phyloP scores from a whole-genome alignment of 2,329 filamentous ascomycete species.

The Hirsutella thompsonii region DNA sequence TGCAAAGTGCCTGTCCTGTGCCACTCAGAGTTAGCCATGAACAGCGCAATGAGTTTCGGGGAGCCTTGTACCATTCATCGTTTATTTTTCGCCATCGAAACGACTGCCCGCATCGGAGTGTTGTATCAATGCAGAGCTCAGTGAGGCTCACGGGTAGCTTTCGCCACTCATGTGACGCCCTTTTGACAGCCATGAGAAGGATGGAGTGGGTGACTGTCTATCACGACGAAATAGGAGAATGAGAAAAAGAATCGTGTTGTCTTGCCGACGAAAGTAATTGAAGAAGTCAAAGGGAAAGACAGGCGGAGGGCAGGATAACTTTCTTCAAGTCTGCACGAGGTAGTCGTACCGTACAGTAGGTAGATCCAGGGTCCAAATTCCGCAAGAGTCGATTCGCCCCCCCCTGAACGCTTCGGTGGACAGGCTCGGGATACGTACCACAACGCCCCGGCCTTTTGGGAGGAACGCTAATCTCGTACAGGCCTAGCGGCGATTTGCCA shows the following conservation, averaged over 20 bases:
- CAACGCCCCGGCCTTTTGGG: too few relatives aligned
- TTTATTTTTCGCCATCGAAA: slow-evolving; percentile 87
- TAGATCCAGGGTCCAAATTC: neutral
- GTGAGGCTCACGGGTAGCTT: slow-evolving; percentile 71
- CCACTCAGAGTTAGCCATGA: too few relatives aligned
- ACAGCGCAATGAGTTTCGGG: neutral
- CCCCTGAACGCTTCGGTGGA: too few relatives aligned
- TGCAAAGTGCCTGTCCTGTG: slow-evolving; percentile 73
- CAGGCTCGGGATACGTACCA: too few relatives aligned
- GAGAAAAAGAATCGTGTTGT: too few relatives aligned
- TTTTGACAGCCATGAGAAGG: slow-evolving; percentile 24
- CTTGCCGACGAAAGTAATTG: too few relatives aligned
- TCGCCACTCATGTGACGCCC: slow-evolving; percentile 60
- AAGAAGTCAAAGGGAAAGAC: too few relatives aligned
- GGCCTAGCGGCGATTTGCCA: slow-evolving; percentile 16
- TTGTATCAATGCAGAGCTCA: slow-evolving; percentile 91
- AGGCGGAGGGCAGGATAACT: too few relatives aligned
- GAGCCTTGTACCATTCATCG: slow-evolving; percentile 58
- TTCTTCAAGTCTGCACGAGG: too few relatives aligned
- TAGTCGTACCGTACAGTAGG: too few relatives aligned
- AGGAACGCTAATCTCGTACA: slow-evolving; percentile 6
- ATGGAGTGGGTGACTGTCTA: too few relatives aligned
- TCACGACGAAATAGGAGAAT: too few relatives aligned
- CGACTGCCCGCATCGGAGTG: slow-evolving; percentile 86
- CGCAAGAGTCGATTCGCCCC: neutral